Evolutionary conservation across 2,329 filamentous ascomycete species (phyloP), one percentile per base, ranked within the genome.

Genomic region (Huntiella decipiens): DNA sequence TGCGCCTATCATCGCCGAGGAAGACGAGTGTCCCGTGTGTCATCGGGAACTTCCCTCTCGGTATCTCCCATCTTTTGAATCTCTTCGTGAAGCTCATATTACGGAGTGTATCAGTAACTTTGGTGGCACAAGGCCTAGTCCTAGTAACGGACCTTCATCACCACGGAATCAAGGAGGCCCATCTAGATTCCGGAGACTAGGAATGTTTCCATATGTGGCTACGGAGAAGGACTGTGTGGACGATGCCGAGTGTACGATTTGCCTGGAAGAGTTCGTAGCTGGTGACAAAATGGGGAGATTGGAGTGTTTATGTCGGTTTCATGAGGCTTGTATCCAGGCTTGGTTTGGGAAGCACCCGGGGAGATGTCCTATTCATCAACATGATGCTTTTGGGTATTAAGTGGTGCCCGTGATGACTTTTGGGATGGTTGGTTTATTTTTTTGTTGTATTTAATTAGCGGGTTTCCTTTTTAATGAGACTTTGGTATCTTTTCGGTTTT

Each of bases 1-100:
- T 3, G 66, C 65, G 8, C 67, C 63, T 1, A 72, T 70, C 47
- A 67, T 72, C 54, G 65, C 68, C 4, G 82, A 87, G 57, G 82
- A 86, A 56, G 82, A 87, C 56, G 79, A 84, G 54, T 88, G 82
- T 51, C 82, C 82, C 0, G 71, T 87, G 38, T 88, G 82, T 54
- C 80, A 82, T 55, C 62, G 66, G 34, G 79, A 85, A 59, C 66
- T 86, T 3, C 80, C 82, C 0, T 69, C 73, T 2, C 64, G 66
- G 13, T 58, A 57, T 4, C 62, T 77, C 2, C 58, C 66, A 2
- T 66, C 76, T 50, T 73, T 63, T 47, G 73, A 78, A 54, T 52
- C 58, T 3, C 61, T 71, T 10, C 67, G 75, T 31, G 73, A 76
- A 53, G 58, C 63, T 28, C 76, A 80, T 53, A 75, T 80, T 48